Evolutionary conservation across 345 rosid genomes (phyloP).

Genomic region (Hibiscus trionum): DNA sequence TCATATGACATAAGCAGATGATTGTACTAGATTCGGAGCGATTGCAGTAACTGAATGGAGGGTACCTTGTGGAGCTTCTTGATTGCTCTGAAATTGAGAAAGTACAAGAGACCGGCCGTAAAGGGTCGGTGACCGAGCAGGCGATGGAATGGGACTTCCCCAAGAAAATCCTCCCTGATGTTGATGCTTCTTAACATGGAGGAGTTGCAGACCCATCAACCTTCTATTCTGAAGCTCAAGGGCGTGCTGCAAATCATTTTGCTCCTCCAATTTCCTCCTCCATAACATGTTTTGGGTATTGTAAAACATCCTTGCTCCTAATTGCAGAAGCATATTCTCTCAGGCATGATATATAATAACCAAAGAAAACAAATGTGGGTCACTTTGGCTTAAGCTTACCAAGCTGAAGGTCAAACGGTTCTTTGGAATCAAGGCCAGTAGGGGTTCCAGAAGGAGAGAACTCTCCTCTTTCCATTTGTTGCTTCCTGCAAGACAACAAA

Average conservation of each 20-base stretch:
- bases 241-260: constrained; percentile 58
- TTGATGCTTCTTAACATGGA: constrained; percentile 68
- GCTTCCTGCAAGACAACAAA: constrained; percentile 24
- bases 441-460: constrained; percentile 61
- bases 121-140: constrained; percentile 39
- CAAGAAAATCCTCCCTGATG: constrained; percentile 58
- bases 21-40: background rate
- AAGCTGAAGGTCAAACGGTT: constrained; percentile 42
- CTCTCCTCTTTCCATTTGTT: constrained; percentile 30
- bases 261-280: constrained; percentile 75
- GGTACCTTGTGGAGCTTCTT: constrained; percentile 31
- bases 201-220: constrained; percentile 71
- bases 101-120: constrained; percentile 42
- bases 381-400: constrained; percentile 43
- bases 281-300: constrained; percentile 59
- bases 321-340: background rate
- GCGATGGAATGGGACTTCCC: constrained; percentile 56
- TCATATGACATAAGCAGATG: background rate
- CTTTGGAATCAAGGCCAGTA: constrained; percentile 74
- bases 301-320: constrained; percentile 63
- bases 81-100: constrained; percentile 37
- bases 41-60: background rate
- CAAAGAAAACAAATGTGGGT: background rate
- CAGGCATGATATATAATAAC: background rate
- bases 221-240: constrained; percentile 77